phyloP scores from a whole-genome alignment of 2,329 filamentous ascomycete genomes.

The Phaeosphaeriaceae sp. region DNA sequence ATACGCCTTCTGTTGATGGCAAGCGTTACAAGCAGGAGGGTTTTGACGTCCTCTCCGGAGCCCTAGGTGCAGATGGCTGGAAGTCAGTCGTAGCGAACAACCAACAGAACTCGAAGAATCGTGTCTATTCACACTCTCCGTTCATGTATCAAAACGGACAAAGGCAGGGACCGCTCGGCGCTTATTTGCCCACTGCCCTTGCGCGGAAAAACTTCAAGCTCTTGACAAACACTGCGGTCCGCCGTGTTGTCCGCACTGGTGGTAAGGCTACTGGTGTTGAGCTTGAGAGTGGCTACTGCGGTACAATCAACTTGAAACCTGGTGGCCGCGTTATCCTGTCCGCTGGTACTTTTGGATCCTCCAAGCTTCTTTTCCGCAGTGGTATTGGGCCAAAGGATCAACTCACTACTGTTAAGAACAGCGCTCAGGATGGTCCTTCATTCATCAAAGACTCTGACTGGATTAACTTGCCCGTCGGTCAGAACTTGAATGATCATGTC shows the following conservation, averaged over 20 bases:
- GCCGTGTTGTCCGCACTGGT: slow-evolving; percentile 68
- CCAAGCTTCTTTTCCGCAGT: slow-evolving; percentile 71
- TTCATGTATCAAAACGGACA: slow-evolving; percentile 73
- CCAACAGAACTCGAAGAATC: slow-evolving; percentile 68
- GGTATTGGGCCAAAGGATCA: slow-evolving; percentile 68
- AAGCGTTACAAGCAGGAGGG: slow-evolving; percentile 71
- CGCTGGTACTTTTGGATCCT: slow-evolving; percentile 71
- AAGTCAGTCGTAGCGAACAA: slow-evolving; percentile 65
- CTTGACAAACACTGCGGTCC: slow-evolving; percentile 70
- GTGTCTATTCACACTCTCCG: slow-evolving; percentile 66
- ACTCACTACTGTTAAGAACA: slow-evolving; percentile 54
- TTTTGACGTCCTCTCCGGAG: slow-evolving; percentile 66
- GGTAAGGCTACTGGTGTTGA: slow-evolving; percentile 71
- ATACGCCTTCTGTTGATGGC: slow-evolving; percentile 69
- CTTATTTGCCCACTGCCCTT: slow-evolving; percentile 70
- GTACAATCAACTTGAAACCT: slow-evolving; percentile 65
- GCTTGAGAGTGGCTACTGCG: slow-evolving; percentile 66
- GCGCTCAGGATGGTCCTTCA: slow-evolving; percentile 49
- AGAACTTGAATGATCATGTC: slow-evolving; percentile 60
- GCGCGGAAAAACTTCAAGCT: slow-evolving; percentile 69
- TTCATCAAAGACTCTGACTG: slow-evolving; percentile 54
- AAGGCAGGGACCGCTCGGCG: slow-evolving; percentile 72
- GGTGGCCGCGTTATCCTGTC: slow-evolving; percentile 71
- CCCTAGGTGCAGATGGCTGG: slow-evolving; percentile 68
- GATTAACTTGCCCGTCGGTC: slow-evolving; percentile 60